Base-by-base conservation (phyloP, 2,329 filamentous ascomycete species). In the Aureobasidium pullulans region DNA sequence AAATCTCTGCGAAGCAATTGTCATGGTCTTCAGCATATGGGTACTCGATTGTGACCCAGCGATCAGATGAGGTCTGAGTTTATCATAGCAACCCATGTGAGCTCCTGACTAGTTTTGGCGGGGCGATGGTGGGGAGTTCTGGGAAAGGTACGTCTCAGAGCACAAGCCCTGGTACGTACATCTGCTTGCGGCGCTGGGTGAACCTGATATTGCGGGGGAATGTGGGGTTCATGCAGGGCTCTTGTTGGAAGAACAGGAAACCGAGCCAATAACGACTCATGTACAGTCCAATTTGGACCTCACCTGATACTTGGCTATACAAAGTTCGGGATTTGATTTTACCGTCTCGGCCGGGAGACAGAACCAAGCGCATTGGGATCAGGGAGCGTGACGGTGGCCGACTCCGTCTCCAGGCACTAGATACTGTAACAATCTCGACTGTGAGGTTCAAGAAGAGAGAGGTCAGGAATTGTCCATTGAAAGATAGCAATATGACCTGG, bases 221-320 rank as follows among this genome's bases (percentile, higher is more conserved):
- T 46, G 52, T 56, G 52, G 52, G 52, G 52, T 56, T 46, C 29
- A 16, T 56, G 52, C 52, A 56, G 52, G 52, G 52, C 13, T 42
- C 23, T 23, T 44, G 32, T n/a, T 31, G 31, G 15, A 36, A 23
- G 19, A 56, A 29, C 39, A 46, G 6, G n/a, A 13, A 13, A 32
- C 40, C 40, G n/a, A 56, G 7, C 50, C 50, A 56, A 56, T 56
- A 16, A 46, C 52, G 19, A n/a, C 29, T 11, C 19, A 8, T 34
- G 5, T 16, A 43, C 2, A 15, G 31, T 29, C 50, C n/a, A 15
- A 43, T 32, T 16, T n/a, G 31, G 8, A 34, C 31, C 52, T 56
- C 52, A 56, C 52, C 52, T 56, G 52, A 56, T 46, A 34, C 29
- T 56, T 54, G 48, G 34, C 37, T 54, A 43, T 43, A 43, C n/a